phyloP scores from a whole-genome alignment of 805 yeast genomes.

The Candida broadrunensis region DNA sequence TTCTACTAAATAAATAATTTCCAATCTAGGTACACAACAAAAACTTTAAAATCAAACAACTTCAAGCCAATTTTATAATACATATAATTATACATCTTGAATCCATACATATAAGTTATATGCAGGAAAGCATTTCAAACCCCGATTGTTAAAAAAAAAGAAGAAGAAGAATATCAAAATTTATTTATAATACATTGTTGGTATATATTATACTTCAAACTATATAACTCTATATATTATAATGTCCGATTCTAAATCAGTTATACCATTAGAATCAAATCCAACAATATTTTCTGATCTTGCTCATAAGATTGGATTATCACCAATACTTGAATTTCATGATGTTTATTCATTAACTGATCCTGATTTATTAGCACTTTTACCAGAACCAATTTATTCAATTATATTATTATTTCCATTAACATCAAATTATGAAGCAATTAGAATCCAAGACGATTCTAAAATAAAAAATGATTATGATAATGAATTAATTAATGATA shows the following conservation, averaged over 20 bases:
- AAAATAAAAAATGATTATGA: constrained; percentile 9
- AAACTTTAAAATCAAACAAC: too few relatives aligned
- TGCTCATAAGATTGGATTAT: constrained; percentile 65
- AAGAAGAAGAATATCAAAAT: too few relatives aligned
- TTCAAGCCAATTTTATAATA: too few relatives aligned
- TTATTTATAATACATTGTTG: too few relatives aligned
- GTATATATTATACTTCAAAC: too few relatives aligned
- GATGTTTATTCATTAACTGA: constrained; percentile 88
- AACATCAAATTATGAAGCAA: constrained; percentile 55
- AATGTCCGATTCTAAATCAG: constrained; percentile 23
- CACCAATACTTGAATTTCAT: constrained; percentile 57
- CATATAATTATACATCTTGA: too few relatives aligned
- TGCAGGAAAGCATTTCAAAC: too few relatives aligned
- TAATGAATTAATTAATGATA: constrained; percentile 27
- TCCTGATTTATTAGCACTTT: constrained; percentile 70
- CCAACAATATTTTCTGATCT: constrained; percentile 78
- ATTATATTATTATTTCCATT: constrained; percentile 82
- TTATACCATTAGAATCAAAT: constrained; percentile 86
- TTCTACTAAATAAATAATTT: too few relatives aligned
- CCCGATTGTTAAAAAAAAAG: too few relatives aligned
- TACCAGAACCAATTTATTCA: constrained; percentile 79
- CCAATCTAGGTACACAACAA: too few relatives aligned
- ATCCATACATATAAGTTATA: too few relatives aligned
- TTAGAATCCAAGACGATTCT: constrained; percentile 41
- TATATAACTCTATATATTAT: too few relatives aligned